Base-by-base conservation (phyloP, 331 rosid genomes). In the Telfairia occidentalis region DNA sequence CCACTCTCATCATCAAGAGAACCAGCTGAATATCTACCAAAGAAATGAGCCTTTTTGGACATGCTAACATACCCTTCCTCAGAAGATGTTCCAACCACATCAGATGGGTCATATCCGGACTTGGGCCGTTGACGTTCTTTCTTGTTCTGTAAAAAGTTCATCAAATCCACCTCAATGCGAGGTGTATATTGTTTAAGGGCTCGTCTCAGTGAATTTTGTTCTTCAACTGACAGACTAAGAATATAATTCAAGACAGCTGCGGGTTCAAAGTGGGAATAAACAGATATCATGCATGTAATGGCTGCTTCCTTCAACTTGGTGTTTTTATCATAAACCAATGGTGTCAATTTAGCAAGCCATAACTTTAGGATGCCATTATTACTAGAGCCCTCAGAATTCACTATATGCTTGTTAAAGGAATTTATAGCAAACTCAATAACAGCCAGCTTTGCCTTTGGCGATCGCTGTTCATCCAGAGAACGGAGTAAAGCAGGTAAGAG, bases 391-490 rank as follows among this genome's bases (percentile, higher is more conserved):
- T 96, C 99, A 63, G 96, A 80, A 86, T 82, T 92, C 85, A 82
- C 78, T 28, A 96, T 57, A 83, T 96, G 90, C 85, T 87, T 96
- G 84, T 92, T 96, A 78, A 96, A 92, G 81, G 97, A 92, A 75
- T 86, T 86, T 74, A 90, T 89, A 23, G 96, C 83, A 60, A 88
- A 96, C 87, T 96, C 99, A 79, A 96, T 96, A 81, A 96, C 99
- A 26, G 97, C 99, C 82, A 96, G 83, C 72, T 96, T 96, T 37
- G 99, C 99, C 86, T 96, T 96, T 71, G 99, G 97, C 65, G 99
- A 96, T 78, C 99, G 85, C 64, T 96, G 99, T 79, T 96, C 99
- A 82, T 96, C 99, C 1, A 96, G 86, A 57, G 99, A 96, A 74
- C 97, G 99, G 45, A 96, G 96, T 81, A 96, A 79, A 53, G 99